Percentiles rank a stretch among this genome's conserved stretches.
Evolutionary conservation across 192 early-diverging fungal genomes (phyloP).

Genomic region (Backusella psychrophila): DNA sequence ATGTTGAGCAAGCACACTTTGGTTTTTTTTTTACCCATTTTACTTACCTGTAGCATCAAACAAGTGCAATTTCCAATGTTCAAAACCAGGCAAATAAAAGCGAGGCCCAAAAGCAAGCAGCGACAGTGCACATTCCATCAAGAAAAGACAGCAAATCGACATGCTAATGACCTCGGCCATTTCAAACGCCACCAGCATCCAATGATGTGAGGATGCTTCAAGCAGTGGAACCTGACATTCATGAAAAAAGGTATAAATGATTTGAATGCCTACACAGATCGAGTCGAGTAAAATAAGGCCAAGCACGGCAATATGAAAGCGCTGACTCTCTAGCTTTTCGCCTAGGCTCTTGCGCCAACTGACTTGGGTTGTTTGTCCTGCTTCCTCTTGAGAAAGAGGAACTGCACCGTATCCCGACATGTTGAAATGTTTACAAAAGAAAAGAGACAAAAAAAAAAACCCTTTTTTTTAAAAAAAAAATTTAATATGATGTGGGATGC

Average conservation of each 20-base stretch:
- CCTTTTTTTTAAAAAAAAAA: too few species aligned
- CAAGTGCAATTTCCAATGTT: constrained; percentile 43
- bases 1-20: too few species aligned
- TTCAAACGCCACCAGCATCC: constrained; percentile 27
- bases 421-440: neutral
- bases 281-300: constrained; percentile 27
- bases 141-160: constrained; percentile 44
- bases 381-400: neutral
- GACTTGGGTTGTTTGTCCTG: neutral
- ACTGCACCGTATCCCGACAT: constrained; percentile 2
- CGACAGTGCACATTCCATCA: constrained; percentile 47
- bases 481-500: neutral
- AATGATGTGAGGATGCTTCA: neutral
- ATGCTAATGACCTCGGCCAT: constrained; percentile 36
- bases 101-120: constrained; percentile 45
- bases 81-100: constrained; percentile 38
- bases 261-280: constrained; percentile 24
- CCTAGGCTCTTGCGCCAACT: constrained; percentile 30
- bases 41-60: constrained; percentile 43
- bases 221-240: constrained; percentile 16
- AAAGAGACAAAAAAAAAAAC: neutral
- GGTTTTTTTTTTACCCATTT: neutral
- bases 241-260: constrained; percentile 33
- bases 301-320: constrained; percentile 23
- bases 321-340: constrained; percentile 21